Conservation (phyloP, 2,329 filamentous ascomycete genomes). For the Verticillium zaregamsianum region DNA sequence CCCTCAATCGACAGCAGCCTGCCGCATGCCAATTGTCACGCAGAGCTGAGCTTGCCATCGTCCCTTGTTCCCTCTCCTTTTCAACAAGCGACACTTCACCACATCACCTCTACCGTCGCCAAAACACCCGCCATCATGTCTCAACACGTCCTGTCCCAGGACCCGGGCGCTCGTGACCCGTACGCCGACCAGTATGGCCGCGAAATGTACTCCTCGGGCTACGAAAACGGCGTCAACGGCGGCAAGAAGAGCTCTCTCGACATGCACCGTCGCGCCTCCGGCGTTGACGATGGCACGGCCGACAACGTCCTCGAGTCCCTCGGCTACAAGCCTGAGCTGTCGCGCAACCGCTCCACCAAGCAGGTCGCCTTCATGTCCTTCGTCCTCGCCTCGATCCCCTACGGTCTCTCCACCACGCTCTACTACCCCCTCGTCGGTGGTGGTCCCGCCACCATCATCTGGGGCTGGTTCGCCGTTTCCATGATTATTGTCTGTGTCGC, state of each 20-base stretch:
- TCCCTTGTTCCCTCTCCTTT: not conserved
- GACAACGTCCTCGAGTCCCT: constrained; percentile 60
- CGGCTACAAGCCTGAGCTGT: constrained; percentile 63
- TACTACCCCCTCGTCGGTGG: constrained; percentile 64
- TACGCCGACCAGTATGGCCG: not conserved
- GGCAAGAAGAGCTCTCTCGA: not conserved
- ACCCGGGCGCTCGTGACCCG: constrained; percentile 9
- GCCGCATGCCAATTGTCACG: constrained; percentile 1
- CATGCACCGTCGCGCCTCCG: constrained; percentile 6
- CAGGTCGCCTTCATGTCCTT: constrained; percentile 75
- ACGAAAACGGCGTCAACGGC: constrained; percentile 3
- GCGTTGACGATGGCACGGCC: constrained; percentile 38
- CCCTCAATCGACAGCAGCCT: not conserved
- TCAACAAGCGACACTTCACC: not conserved
- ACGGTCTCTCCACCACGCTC: constrained; percentile 67
- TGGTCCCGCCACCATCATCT: constrained; percentile 66
- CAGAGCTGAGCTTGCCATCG: not conserved
- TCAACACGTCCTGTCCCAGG: constrained; percentile 11
- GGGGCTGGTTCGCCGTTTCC: constrained; percentile 68
- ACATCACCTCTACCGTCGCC: not conserved
- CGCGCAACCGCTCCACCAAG: constrained; percentile 60
- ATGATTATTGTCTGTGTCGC: constrained; percentile 68
- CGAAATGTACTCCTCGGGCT: not conserved
- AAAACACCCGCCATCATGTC: not conserved
- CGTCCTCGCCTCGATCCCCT: constrained; percentile 70